Evolutionary conservation across 2,329 filamentous ascomycete genomes (phyloP).

Genomic region (Nemania diffusa): DNA sequence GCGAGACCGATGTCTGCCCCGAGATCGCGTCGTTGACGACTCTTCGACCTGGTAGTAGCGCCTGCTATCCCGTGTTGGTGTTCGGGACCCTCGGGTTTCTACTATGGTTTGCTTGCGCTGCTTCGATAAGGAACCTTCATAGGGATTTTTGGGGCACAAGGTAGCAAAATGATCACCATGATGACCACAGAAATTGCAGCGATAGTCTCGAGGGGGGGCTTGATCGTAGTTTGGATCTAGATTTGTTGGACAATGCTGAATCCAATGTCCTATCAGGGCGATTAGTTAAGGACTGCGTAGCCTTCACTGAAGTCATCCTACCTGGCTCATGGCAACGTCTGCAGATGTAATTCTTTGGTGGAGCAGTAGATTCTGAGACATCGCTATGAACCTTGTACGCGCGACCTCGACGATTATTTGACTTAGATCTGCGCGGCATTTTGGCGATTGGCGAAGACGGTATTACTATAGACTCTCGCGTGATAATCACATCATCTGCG

Average conservation of each 20-base stretch:
- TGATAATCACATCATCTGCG: conserved; percentile 19
- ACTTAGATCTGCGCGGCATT: conserved; percentile 2
- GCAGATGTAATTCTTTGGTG: conserved; percentile 45
- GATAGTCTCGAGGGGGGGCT: conserved; percentile 47
- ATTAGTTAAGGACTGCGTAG: conserved; percentile 25
- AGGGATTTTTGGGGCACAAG: conserved; percentile 52
- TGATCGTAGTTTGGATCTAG: conserved; percentile 53
- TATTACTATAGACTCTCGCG: conserved; percentile 18
- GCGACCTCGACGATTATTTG: conserved; percentile 11
- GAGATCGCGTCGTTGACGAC: background rate
- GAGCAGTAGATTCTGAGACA: conserved; percentile 2
- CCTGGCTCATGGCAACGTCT: conserved; percentile 49
- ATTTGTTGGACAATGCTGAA: conserved; percentile 56
- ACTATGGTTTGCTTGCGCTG: conserved; percentile 40
- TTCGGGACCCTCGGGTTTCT: conserved; percentile 19
- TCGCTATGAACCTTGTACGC: conserved; percentile 4
- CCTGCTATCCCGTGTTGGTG: background rate
- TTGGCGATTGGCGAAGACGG: conserved; percentile 17
- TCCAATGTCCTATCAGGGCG: conserved; percentile 51
- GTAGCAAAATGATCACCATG: conserved; percentile 50
- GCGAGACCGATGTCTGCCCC: conserved; percentile 12
- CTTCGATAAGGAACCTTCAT: conserved; percentile 49
- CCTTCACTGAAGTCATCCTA: conserved; percentile 32
- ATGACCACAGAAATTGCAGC: conserved; percentile 51
- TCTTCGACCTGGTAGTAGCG: conserved; percentile 3